Evolutionary conservation across 2,329 filamentous ascomycete species (phyloP), one percentile per base, ranked within the genome.

Genomic region (Cordyceps pruinosa): DNA sequence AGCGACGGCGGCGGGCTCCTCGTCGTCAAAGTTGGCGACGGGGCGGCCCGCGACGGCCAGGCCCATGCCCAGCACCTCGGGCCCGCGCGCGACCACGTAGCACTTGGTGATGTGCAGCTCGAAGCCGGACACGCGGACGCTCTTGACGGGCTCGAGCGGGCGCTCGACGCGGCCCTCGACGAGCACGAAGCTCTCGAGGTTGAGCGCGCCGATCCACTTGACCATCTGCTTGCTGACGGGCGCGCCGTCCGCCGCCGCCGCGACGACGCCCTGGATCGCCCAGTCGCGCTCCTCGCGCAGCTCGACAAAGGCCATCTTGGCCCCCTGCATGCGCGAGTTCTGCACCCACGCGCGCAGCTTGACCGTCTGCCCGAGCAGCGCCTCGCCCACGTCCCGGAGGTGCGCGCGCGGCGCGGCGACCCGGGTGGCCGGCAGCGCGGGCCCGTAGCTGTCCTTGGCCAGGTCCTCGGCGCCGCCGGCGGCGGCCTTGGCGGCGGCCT

Each of bases 271-370:
- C 76, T 97, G 92, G 39, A 97, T 86, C 26, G 86, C 87, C 78
- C 88, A 86, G 66, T 85, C 81, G 59, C 81, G 77, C 70, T 89
- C 85, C 72, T 90, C 82, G 61, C 90, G 83, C 65, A 97, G 80
- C 75, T 94, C 90, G 66, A 97, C 75, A 75, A 97, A 97, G 42
- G 85, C 88, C 77, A 97, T 87, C 78, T 96, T 97, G 63, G 91
- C 90, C 59, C 88, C 87, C 76, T 97, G 93, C 65, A 88, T 86
- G 63, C 93, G 84, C 32, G 88, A 84, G 76, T 96, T 97, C 71
- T 96, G 89, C 39, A 97, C 81, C 77, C 89, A 90, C 30, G 84
- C 90, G 37, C 90, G 82, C 66, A 97, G 79, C 45, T 84, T 85
- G 64, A 97, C 81, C 30, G 83, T 82, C 75, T 89, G 85, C 65